Evolutionary conservation across 176 grass and related monocot genomes (phyloP), one percentile per base, ranked within the genome.

Genomic region (Zoysia pacifica): DNA sequence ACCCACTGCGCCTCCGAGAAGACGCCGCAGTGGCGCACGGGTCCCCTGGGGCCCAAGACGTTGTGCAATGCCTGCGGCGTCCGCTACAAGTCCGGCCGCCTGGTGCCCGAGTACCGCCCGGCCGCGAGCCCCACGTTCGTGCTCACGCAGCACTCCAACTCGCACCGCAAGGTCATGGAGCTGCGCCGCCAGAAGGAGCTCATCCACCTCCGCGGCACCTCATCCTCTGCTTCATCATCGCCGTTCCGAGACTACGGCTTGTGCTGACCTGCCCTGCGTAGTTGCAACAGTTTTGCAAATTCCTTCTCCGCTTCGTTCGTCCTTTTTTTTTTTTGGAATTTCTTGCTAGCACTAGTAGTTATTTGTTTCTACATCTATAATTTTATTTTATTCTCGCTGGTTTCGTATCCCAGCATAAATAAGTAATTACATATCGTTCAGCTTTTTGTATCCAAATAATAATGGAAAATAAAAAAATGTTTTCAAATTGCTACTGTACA

Each of bases 121-220:
- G 90, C 90, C 0, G 78, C 90, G 0, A 91, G 90, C 82, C 90
- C 90, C 4, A 91, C 90, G 7, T 91, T 88, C 53, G 69, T 91
- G 19, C 82, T 91, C n/a, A 91, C 90, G 43, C 90, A 91, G 78
- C 90, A 91, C 68, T 91, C 90, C 61, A 91, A 91, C 75, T 91
- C 90, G 20, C 90, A 91, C 82, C 90, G 90, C 78, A 91, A 91
- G 82, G 90, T 91, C 36, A 88, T 91, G 82, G 90, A 91, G 82
- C 86, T 91, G 58, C 82, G 90, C 18, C 90, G 86, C 13, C 90
- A 91, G 69, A 91, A 88, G 78, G 86, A 91, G 50, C 38, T 91
- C 72, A 2, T 82, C 53, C 77, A 40, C 67, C 77, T 81, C 77
- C 85, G 72, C 7, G 76, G 81, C 19, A 41, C 59, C 48, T 1